Base-by-base conservation (phyloP, 805 yeast species). In the Myxozyma neglecta region DNA sequence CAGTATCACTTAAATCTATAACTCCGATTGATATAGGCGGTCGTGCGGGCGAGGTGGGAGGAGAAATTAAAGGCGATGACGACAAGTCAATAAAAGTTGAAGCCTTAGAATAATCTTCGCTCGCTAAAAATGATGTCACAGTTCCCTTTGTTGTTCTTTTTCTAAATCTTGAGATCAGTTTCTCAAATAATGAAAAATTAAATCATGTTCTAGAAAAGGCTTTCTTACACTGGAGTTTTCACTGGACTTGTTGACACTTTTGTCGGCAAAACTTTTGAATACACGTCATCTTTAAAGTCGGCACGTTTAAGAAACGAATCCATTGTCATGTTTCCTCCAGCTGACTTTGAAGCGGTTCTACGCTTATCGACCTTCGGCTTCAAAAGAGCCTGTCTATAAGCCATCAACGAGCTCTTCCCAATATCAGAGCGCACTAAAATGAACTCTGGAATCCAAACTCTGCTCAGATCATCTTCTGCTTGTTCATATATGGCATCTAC, bases 371-470 rank as follows among this genome's bases (percentile, higher is more conserved):
- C 20, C 18, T 42, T 16, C 6, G 20, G 46, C 9, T 42, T 42
- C 46, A 42, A 16, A 10, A 20, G 24, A 11, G 55, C 39, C 3
- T 6, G 4, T n/a, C 55, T 39, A 29, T 51, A 40, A 9, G 42
- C 29, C 20, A n/a, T 13, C 18, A 40, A 20, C 37, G 40, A 24
- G 6, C 34, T 7, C 32, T 24, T 51, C 0, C 24, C 47, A 14
- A 18, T 3, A 8, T 51, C 39, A 20, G 55, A 51, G 13, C 29
- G 43, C 55, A 40, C 40, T 5, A 51, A 4, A 29, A 51, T 51
- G 34, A 39, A 51, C 14, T 51, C 55, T 10, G 55, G 46, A 3
- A 51, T 34, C 55, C 55, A 51, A 3, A 51, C 8, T 16, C 37
- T 37, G 8, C 35, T 45, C 10, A 46, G 55, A 10, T 51, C 13